phyloP scores from a whole-genome alignment of 129 eudicot species.

The Dittrichia graveolens region DNA sequence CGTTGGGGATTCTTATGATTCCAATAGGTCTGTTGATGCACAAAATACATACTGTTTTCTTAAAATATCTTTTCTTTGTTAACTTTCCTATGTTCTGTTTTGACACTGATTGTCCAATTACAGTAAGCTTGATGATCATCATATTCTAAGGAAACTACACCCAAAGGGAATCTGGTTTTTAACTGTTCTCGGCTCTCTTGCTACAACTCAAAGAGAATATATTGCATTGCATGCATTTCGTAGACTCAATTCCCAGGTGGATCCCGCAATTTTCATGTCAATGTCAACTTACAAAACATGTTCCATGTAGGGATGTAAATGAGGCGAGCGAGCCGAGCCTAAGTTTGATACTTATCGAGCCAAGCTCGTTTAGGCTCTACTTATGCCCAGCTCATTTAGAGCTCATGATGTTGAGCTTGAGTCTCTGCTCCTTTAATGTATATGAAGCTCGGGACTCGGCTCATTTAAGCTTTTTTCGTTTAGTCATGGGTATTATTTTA shows the following conservation, averaged over 20 bases:
- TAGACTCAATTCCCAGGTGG: slow-evolving; percentile 86
- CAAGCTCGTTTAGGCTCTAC: too few relatives aligned
- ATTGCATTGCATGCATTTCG: slow-evolving; percentile 96
- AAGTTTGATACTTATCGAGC: too few relatives aligned
- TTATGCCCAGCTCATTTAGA: too few relatives aligned
- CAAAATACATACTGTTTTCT: neutral
- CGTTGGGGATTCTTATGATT: slow-evolving; percentile 90
- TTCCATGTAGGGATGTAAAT: neutral
- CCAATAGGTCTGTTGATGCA: slow-evolving; percentile 55
- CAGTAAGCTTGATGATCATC: slow-evolving; percentile 57
- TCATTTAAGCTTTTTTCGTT: too few relatives aligned
- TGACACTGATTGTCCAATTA: neutral
- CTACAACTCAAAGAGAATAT: slow-evolving; percentile 95
- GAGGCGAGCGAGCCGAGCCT: too few relatives aligned
- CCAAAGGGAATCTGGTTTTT: slow-evolving; percentile 88
- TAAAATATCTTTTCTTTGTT: neutral
- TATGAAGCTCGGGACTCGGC: too few relatives aligned
- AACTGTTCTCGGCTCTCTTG: slow-evolving; percentile 89
- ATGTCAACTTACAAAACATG: neutral
- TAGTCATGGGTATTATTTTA: too few relatives aligned
- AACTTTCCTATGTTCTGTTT: neutral
- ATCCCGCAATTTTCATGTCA: neutral
- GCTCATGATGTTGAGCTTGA: too few relatives aligned
- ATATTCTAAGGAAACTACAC: slow-evolving; percentile 74
- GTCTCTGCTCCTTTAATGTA: too few relatives aligned